A percentile compares a stretch with the other conserved stretches of the same genome.
phyloP scores from a whole-genome alignment of 2,329 filamentous ascomycete species.

The Pseudopithomyces maydicus region DNA sequence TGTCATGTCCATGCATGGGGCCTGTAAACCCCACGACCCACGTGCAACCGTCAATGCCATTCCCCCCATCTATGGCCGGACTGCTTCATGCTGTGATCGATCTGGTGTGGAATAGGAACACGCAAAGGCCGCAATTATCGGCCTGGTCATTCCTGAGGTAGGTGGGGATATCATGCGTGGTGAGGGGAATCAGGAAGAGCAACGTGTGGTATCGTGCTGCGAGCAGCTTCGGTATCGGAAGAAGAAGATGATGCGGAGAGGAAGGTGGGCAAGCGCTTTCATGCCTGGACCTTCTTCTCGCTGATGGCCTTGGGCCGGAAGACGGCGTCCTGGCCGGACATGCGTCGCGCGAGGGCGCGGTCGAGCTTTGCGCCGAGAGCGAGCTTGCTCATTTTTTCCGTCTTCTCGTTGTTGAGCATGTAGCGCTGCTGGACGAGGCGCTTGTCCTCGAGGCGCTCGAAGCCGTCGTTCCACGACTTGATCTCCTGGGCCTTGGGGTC shows the following conservation, averaged over 20 bases:
- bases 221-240: slow-evolving; percentile 4
- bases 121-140: no score
- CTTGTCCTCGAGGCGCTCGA: slow-evolving; percentile 90
- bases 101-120: neutral
- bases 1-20: neutral
- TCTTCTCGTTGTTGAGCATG: slow-evolving; percentile 77
- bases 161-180: slow-evolving; percentile 2
- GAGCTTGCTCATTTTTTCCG: slow-evolving; percentile 80
- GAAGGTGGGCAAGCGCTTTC: slow-evolving; percentile 7
- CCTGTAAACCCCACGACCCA: neutral
- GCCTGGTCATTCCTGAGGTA: neutral
- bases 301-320: slow-evolving; percentile 63
- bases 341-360: slow-evolving; percentile 81
- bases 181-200: slow-evolving; percentile 4
- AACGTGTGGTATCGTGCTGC: slow-evolving; percentile 6
- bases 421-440: slow-evolving; percentile 83
- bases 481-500: slow-evolving; percentile 66
- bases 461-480: slow-evolving; percentile 76
- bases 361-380: slow-evolving; percentile 90
- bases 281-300: slow-evolving; percentile 44
- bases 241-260: neutral
- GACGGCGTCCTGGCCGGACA: slow-evolving; percentile 87
- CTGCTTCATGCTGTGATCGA: neutral
- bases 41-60: neutral
- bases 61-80: neutral